Evolutionary conservation across 768 basidiomycete species (phyloP).

Genomic region (Kondoa malvinella): DNA sequence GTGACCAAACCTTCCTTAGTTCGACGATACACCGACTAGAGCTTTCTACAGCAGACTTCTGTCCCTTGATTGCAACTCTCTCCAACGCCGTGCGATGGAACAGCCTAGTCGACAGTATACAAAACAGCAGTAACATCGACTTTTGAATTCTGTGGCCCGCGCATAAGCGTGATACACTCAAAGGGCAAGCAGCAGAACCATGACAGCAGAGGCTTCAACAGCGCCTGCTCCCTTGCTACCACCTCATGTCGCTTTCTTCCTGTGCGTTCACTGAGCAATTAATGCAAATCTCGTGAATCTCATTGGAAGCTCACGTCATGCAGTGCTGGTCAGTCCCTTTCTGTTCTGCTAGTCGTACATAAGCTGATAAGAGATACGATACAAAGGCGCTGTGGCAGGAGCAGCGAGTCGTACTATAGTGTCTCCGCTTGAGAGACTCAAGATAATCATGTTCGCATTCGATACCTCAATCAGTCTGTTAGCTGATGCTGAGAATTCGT

Average conservation of each 20-base stretch:
- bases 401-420: conserved; percentile 35
- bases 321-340: neutral
- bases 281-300: neutral
- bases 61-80: no score
- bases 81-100: no score
- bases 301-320: neutral
- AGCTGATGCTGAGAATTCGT: neutral
- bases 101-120: no score
- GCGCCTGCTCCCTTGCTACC: neutral
- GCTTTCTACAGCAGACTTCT: no score
- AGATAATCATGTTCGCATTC: conserved; percentile 58
- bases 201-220: neutral
- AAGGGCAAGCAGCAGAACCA: no score
- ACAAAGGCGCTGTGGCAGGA: conserved; percentile 3
- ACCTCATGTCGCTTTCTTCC: neutral
- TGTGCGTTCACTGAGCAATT: neutral
- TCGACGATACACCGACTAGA: no score
- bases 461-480: neutral
- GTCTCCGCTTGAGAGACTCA: conserved; percentile 74
- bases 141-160: no score
- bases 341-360: neutral
- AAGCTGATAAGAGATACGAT: neutral
- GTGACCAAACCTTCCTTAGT: no score
- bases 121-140: no score
- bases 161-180: no score